A percentile compares a stretch with the other conserved stretches of the same genome.
Conservation (phyloP, 1,139 yeast species). For the Suhomyces bribrorum region DNA sequence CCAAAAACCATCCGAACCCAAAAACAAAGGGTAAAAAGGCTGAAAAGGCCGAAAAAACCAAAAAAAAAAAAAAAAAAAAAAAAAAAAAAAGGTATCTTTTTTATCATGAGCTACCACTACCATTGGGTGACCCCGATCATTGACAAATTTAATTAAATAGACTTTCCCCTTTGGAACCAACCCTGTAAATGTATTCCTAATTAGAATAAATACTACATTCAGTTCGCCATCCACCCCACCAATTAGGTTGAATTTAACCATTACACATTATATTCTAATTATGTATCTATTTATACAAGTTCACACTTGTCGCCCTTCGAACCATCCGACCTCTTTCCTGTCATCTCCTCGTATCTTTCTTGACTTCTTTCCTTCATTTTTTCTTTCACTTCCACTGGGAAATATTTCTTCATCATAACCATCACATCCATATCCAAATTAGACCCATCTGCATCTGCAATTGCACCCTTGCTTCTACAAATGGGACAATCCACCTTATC, state of each 20-base stretch:
- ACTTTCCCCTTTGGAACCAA: neutral
- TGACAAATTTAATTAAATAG: no score
- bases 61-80: constrained; percentile 5
- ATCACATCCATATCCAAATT: constrained; percentile 60
- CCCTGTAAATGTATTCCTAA: neutral
- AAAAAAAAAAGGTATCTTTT: neutral
- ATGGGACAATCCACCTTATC: constrained; percentile 64
- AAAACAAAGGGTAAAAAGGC: constrained; percentile 18
- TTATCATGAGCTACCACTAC: constrained; percentile 1
- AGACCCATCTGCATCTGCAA: constrained; percentile 56
- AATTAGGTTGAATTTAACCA: neutral
- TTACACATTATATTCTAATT: neutral
- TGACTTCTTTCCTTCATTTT: constrained; percentile 60
- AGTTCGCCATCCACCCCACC: neutral
- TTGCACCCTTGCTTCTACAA: constrained; percentile 56
- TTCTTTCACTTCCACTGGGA: constrained; percentile 66
- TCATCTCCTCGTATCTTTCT: constrained; percentile 44
- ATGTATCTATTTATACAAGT: constrained; percentile 13
- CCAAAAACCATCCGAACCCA: constrained; percentile 5
- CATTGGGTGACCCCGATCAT: neutral
- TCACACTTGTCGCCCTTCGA: constrained; percentile 28
- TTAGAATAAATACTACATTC: neutral
- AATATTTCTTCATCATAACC: constrained; percentile 55
- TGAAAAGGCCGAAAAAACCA: constrained; percentile 13
- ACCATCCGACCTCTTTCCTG: constrained; percentile 5